Percentiles rank a stretch among this genome's conserved stretches.
These are phyloP conservation scores for Marchantia polymorpha DNA, from an alignment of 225 moss, liverwort and hornwort species.

Conservation along the genomic window DNA sequence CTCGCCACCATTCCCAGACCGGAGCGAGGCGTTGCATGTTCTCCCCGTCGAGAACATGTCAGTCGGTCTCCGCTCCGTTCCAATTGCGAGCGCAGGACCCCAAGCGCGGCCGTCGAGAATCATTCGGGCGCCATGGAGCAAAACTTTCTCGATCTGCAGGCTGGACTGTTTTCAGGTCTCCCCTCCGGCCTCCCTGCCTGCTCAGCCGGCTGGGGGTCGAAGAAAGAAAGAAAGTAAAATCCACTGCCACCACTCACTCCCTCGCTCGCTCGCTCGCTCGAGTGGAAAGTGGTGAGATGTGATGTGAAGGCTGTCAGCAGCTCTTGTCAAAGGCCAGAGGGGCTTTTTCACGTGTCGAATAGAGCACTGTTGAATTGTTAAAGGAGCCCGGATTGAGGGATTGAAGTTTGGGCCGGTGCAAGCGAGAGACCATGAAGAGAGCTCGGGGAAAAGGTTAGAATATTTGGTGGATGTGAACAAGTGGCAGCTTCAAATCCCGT, in stretches of 20 bases:
- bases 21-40: background rate
- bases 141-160: background rate
- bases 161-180: background rate
- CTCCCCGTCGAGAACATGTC: background rate
- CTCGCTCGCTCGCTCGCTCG: too few relatives aligned
- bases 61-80: background rate
- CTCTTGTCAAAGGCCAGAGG: background rate
- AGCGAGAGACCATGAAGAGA: background rate
- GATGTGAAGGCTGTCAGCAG: background rate
- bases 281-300: background rate
- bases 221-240: too few relatives aligned
- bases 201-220: too few relatives aligned
- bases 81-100: background rate
- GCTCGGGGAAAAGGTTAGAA: background rate
- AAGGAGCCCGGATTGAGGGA: background rate
- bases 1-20: background rate
- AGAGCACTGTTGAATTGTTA: background rate
- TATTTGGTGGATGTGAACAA: background rate
- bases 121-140: background rate
- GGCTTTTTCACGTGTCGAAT: background rate
- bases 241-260: too few relatives aligned
- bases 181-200: too few relatives aligned
- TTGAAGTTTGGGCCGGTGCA: background rate
- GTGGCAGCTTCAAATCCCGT: background rate
- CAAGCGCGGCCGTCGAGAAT: background rate